Conservation (phyloP, 306 rosid genomes). For the Lathyrus aphaca region DNA sequence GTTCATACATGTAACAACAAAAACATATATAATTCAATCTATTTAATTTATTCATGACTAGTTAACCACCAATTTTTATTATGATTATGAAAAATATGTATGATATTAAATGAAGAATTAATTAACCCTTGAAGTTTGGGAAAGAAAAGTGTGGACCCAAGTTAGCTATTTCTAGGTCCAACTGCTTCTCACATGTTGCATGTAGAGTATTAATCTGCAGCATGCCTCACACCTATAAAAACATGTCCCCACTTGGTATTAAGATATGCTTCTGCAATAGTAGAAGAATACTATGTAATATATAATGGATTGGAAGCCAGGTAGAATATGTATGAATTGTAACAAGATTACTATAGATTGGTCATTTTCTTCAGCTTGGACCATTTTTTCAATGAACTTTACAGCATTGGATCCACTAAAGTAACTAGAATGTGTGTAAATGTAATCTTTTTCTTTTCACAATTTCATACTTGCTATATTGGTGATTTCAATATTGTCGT, state of each 20-base stretch:
- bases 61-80: slow-evolving; percentile 26
- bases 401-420: neutral
- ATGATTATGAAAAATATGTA: slow-evolving; percentile 24
- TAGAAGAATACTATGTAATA: neutral
- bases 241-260: slow-evolving; percentile 21
- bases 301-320: neutral
- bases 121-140: slow-evolving; percentile 34
- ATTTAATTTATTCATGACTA: slow-evolving; percentile 20
- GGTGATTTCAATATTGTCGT: too few relatives aligned
- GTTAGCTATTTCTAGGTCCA: slow-evolving; percentile 36
- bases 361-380: neutral
- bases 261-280: slow-evolving; percentile 13
- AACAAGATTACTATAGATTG: neutral
- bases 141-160: slow-evolving; percentile 43
- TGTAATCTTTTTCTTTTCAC: neutral
- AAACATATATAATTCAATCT: slow-evolving; percentile 6
- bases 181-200: slow-evolving; percentile 42
- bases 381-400: neutral
- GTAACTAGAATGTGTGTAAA: neutral
- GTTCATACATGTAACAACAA: slow-evolving; percentile 41
- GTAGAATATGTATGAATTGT: neutral
- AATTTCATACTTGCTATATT: too few relatives aligned
- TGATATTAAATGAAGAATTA: slow-evolving; percentile 34
- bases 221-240: slow-evolving; percentile 22
- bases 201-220: slow-evolving; percentile 13